Evolutionary conservation across 352 stramenopile species (phyloP), one percentile per base, ranked within the genome.

Genomic region (Globisporangium solare): DNA sequence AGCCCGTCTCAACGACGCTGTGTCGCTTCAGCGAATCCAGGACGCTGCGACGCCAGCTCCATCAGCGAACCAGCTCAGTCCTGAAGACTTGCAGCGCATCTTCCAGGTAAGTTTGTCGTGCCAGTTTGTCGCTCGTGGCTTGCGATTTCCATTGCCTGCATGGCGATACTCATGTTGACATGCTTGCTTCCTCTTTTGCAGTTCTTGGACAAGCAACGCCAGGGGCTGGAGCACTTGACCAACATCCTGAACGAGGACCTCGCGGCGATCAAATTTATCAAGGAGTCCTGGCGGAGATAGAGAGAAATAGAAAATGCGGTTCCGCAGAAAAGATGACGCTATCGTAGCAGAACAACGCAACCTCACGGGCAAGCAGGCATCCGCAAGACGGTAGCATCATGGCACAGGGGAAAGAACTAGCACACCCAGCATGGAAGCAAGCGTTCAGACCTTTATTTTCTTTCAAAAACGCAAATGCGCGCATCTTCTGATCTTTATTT

Each of bases 251-350:
- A 92, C 67, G 83, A 95, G 43, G 85, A 93, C 61, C 68, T 95
- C 14, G 83, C 75, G 27, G 85, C 93, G 60, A 89, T 95, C 47
- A 76, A 95, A 61, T 77, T 95, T 54, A 93, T 95, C 63, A 87
- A 92, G 61, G 83, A 93, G 60, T 89, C 79, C 1, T 92, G 77
- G 85, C 76, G 78, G 48, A 66, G 85, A 68, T 92, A 89, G 66
- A 62, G 17, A 32, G 17, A 24, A 31, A 50, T 13, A 58, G 12
- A 12, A 21, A n/a, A 27, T 56, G 21, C 43, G 22, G 15, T 35
- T 35, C 7, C n/a, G n/a, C n/a, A n/a, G 27, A 3, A 35, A 6
- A 35, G 27, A 35, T 35, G 5, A 7, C 27, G 27, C 27, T 35
- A 35, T 35, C 27, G 27, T 10, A 35, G 27, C 6, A 37, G 20